Percentiles rank a stretch among this genome's conserved stretches.
Evolutionary conservation across 768 basidiomycete genomes (phyloP).

Genomic region (Podaxis sp.): DNA sequence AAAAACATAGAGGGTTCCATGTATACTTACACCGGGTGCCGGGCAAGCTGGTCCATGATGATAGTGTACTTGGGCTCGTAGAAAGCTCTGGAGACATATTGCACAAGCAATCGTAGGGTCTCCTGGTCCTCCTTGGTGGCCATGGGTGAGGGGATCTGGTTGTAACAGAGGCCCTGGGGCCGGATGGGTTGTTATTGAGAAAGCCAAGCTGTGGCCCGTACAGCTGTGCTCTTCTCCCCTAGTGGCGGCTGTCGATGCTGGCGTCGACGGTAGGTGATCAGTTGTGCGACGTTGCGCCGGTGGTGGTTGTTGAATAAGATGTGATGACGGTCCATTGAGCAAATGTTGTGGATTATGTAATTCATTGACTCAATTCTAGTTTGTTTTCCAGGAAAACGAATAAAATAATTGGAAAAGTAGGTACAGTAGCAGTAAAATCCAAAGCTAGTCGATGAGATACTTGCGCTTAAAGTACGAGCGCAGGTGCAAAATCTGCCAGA

Average conservation of each 20-base stretch:
- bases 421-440: neutral
- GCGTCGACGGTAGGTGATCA: neutral
- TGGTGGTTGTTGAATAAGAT: slow-evolving; percentile 4
- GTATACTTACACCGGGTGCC: slow-evolving; percentile 89
- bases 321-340: neutral
- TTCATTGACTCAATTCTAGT: neutral
- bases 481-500: slow-evolving; percentile 95
- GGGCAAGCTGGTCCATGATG: slow-evolving; percentile 90
- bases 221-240: slow-evolving; percentile 3
- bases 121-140: slow-evolving; percentile 80
- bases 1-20: slow-evolving; percentile 22
- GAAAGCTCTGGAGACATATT: slow-evolving; percentile 91
- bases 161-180: neutral
- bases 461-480: slow-evolving; percentile 96
- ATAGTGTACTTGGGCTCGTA: slow-evolving; percentile 93
- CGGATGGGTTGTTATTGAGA: neutral
- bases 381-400: neutral
- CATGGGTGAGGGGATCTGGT: slow-evolving; percentile 33
- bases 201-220: neutral
- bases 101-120: slow-evolving; percentile 82
- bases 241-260: neutral
- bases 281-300: neutral
- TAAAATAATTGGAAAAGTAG: neutral
- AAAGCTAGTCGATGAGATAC: slow-evolving; percentile 78
- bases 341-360: slow-evolving; percentile 4